Conservation (phyloP, 2,329 filamentous ascomycete genomes). For the Hypoxylon sp. region DNA sequence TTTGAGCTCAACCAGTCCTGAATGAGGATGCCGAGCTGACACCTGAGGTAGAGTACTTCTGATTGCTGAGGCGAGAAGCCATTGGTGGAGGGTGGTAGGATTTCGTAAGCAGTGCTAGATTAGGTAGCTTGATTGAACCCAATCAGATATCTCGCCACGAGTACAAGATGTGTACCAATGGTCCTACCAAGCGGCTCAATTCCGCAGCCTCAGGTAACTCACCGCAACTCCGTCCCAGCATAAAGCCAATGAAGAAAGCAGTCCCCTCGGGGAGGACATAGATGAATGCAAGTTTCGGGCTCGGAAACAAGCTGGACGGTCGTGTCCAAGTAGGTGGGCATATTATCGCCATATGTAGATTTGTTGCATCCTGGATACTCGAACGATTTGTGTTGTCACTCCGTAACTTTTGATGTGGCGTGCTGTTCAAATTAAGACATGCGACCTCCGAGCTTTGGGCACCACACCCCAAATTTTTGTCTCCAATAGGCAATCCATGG, state of each 20-base stretch:
- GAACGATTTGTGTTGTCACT: conserved; percentile 25
- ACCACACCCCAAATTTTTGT: conserved; percentile 4
- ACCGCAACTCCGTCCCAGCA: conserved; percentile 34
- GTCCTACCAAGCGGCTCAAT: conserved; percentile 32
- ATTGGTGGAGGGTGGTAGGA: conserved; percentile 14
- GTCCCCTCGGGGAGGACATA: conserved; percentile 15
- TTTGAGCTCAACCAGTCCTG: conserved; percentile 5
- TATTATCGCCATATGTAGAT: conserved; percentile 10
- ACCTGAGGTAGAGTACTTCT: conserved; percentile 9
- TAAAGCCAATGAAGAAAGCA: conserved; percentile 31
- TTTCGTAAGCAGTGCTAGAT: conserved; percentile 10
- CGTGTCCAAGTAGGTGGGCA: conserved; percentile 16
- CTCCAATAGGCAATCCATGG: conserved; percentile 19
- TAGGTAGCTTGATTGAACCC: conserved; percentile 9
- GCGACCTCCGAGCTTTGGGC: conserved; percentile 35
- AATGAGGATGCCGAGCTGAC: conserved; percentile 1
- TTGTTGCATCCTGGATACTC: conserved; percentile 8
- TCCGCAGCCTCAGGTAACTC: conserved; percentile 37
- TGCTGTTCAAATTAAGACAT: conserved; percentile 36
- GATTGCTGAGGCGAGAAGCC: background rate
- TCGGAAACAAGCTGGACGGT: conserved; percentile 17
- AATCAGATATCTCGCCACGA: conserved; percentile 26
- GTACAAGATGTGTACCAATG: conserved; percentile 13
- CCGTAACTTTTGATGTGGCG: conserved; percentile 32
- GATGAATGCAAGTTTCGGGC: conserved; percentile 39